phyloP scores from a whole-genome alignment of 2,329 filamentous ascomycete genomes.

The Dactylellina drechsleri region DNA sequence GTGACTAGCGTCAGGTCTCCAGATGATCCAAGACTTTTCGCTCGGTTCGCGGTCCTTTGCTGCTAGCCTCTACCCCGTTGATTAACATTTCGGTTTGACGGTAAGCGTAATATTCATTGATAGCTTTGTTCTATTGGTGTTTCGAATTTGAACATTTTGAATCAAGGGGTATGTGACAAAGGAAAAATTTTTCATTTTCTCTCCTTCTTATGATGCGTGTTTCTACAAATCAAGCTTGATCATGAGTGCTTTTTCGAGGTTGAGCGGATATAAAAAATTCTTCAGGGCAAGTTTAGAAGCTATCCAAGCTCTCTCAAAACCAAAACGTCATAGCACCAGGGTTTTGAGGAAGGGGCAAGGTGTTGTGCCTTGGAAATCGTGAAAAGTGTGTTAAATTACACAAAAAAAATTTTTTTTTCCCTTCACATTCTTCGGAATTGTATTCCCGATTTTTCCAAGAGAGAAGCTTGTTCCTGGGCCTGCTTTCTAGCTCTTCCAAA shows the following conservation, averaged over 20 bases:
- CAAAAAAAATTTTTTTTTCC: conserved; percentile 21
- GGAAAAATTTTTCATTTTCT: conserved; percentile 3
- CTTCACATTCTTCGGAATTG: conserved; percentile 28
- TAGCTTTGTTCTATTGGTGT: too few relatives aligned
- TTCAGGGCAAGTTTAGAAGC: background rate
- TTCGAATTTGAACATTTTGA: too few relatives aligned
- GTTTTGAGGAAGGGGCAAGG: conserved; percentile 18
- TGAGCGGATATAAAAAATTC: conserved; percentile 12
- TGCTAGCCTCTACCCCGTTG: background rate
- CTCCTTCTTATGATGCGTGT: background rate
- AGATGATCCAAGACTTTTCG: conserved; percentile 9
- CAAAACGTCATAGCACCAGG: conserved; percentile 43
- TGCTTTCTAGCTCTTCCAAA: conserved; percentile 22
- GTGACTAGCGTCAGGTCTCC: conserved; percentile 11
- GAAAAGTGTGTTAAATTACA: background rate
- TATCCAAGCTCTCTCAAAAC: conserved; percentile 10
- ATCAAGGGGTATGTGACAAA: background rate
- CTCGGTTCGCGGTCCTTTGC: conserved; percentile 1
- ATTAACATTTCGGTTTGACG: background rate
- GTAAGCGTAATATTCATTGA: conserved; percentile 11
- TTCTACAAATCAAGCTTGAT: conserved; percentile 6
- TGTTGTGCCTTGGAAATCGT: conserved; percentile 30
- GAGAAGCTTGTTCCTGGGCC: conserved; percentile 21
- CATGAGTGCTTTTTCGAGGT: background rate
- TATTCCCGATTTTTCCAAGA: conserved; percentile 10